Evolutionary conservation across 108 stramenopile species (phyloP).

Genomic region (Asterionellopsis glacialis): DNA sequence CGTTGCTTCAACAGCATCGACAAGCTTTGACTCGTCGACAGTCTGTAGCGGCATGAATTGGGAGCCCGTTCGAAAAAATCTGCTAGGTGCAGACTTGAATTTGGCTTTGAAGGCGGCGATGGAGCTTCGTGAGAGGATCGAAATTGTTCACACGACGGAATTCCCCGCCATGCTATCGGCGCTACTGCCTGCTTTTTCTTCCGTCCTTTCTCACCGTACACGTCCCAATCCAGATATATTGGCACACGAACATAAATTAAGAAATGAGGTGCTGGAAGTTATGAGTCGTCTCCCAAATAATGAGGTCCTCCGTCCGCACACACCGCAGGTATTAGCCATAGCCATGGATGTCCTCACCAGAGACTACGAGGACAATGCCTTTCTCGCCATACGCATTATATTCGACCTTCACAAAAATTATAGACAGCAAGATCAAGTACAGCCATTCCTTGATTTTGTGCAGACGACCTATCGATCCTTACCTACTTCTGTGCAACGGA

Average conservation of each 20-base stretch:
- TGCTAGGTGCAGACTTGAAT: conserved; percentile 34
- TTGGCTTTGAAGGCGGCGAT: conserved; percentile 36
- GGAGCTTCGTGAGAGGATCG: conserved; percentile 48
- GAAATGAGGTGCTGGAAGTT: conserved; percentile 70
- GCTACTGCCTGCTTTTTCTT: conserved; percentile 47
- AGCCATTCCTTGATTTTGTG: conserved; percentile 78
- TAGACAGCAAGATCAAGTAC: conserved; percentile 70
- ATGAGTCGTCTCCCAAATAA: conserved; percentile 75
- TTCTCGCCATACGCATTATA: conserved; percentile 70
- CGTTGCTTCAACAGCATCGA: too few species aligned
- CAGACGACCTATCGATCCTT: conserved; percentile 49
- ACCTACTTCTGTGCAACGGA: conserved; percentile 46
- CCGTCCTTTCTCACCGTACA: conserved; percentile 31
- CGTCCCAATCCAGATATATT: conserved; percentile 26
- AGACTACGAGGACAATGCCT: conserved; percentile 87
- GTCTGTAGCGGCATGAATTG: conserved; percentile 25
- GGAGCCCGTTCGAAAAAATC: conserved; percentile 37
- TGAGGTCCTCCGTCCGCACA: conserved; percentile 78
- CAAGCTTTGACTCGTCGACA: too few species aligned
- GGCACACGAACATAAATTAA: conserved; percentile 43
- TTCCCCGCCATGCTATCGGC: conserved; percentile 51
- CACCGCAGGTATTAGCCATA: conserved; percentile 58
- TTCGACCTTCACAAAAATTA: conserved; percentile 86
- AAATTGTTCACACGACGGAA: conserved; percentile 52
- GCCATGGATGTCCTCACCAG: conserved; percentile 56